Evolutionary conservation across 371 early-diverging fungal species (phyloP), one percentile per base, ranked within the genome.

Genomic region (Zopfochytrium polystomum): DNA sequence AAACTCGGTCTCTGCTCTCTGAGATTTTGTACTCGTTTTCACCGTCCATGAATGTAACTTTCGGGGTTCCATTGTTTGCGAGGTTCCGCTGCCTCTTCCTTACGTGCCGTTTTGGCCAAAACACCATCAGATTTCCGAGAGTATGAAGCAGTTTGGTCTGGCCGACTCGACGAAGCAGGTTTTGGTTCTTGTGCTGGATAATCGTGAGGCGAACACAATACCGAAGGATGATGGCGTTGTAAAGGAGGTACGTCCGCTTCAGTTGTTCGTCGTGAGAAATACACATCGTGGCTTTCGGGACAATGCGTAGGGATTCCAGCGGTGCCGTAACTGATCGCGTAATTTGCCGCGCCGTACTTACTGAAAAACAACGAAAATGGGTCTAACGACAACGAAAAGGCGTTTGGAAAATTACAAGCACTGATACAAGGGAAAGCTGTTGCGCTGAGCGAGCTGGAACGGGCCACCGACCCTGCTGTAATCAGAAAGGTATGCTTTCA

Each of bases 11-110:
- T 2, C 49, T 74, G 7, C 66, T 67, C 45, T 60, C 71, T 3
- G 75, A 74, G 55, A 53, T 71, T 26, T 55, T 74, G 30, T 74
- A 63, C 65, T 65, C 70, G 45, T 48, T 74, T 6, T 68, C 68
- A 38, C 75, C 75, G 1, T 50, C 58, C n/a, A 57, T 29, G 18
- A 70, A 68, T 32, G 66, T 70, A 60, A 20, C 11, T 11, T 7
- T 11, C 18, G 18, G 38, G 38, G 62, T 31, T 2, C 4, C 33
- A 33, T 44, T 33, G 11, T 30, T 54, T 62, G n/a, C 31, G 20
- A 4, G 13, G 23, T 5, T 62, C 20, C 20, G 0, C n/a, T 15
- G 13, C 9, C 27, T 6, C 34, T 23, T 32, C 18, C n/a, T 62
- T 45, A 57, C 26, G 2, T 34, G 46, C 58, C n/a, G 18, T 25